Evolutionary conservation across 169 alveolate genomes (phyloP), one percentile per base, ranked within the genome.

Genomic region (Plasmodium reichenowi): DNA sequence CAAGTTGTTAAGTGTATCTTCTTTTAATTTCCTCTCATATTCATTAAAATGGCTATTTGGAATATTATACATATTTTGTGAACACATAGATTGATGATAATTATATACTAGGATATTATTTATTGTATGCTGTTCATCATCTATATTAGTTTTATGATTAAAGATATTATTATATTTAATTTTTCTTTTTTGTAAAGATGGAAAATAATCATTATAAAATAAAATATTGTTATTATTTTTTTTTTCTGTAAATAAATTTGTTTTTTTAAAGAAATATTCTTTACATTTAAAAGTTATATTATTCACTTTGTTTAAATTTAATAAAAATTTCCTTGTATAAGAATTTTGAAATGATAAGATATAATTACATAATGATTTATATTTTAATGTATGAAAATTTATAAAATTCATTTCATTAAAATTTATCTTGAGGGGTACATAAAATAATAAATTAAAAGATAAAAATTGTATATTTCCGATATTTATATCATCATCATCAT

Each of bases 361-460:
- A 59, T n/a, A 80, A 9, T 68, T 32, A 38, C 90, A 80, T 12
- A 80, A 9, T 20, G 58, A 1, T 45, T 50, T 20, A 80, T 80
- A 80, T 45, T 32, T 45, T 9, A 54, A 59, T 52, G 43, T 20
- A 80, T 24, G 26, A 22, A 80, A 26, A 54, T 80, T 50, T 38
- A 38, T 38, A 47, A 54, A 80, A 54, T 67, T 80, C 15, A 62
- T 43, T 15, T 80, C 83, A 54, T 66, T 32, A n/a, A 80, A 80
- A 54, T 80, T 80, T 52, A 80, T 80, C 20, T 56, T 66, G 3
- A 80, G 47, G 26, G 29, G 10, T 29, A 80, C 47, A 47, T 54
- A 43, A 12, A 80, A 80, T 22, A 80, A 45, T 17, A 80, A 20
- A 32, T 80, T 80, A 22, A 67, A 80, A 8, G 90, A 80, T 10